phyloP scores from a whole-genome alignment of 176 grass and related monocot species.

The barley (Hordeum vulgare) region DNA sequence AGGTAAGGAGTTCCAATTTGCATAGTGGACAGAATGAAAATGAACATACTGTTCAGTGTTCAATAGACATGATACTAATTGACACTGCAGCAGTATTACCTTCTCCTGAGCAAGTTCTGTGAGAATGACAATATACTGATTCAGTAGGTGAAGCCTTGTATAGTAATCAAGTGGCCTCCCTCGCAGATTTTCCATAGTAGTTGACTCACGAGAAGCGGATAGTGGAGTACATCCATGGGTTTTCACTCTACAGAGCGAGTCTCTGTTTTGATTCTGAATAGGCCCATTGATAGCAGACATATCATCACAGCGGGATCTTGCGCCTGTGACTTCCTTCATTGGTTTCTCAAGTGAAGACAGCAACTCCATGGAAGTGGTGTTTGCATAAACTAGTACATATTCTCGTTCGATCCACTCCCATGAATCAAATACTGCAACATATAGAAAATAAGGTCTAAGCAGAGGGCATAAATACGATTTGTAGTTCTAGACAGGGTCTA shows the following conservation, averaged over 20 bases:
- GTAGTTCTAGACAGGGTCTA: neutral
- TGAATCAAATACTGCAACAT: conserved; percentile 56
- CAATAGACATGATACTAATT: conserved; percentile 3
- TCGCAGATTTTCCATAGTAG: conserved; percentile 29
- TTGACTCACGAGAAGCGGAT: neutral
- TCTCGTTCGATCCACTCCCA: conserved; percentile 67
- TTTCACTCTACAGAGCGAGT: conserved; percentile 7
- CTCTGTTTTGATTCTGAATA: conserved; percentile 29
- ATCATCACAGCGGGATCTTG: conserved; percentile 21
- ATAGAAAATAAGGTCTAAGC: conserved; percentile 17
- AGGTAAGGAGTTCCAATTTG: neutral
- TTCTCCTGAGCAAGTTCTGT: conserved; percentile 56
- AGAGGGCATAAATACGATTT: neutral
- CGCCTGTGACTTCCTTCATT: conserved; percentile 28
- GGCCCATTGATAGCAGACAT: conserved; percentile 7
- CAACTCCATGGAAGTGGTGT: conserved; percentile 44
- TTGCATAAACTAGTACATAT: conserved; percentile 52
- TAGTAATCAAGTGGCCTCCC: conserved; percentile 26
- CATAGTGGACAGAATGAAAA: conserved; percentile 7
- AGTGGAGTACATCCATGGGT: conserved; percentile 16
- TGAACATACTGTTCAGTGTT: conserved; percentile 14
- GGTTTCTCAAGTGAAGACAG: conserved; percentile 39
- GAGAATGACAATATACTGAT: conserved; percentile 50
- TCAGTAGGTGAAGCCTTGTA: conserved; percentile 46
- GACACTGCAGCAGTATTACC: conserved; percentile 27